Evolutionary conservation across 768 basidiomycete genomes (phyloP), one percentile per base, ranked within the genome.

Genomic region (Gloeopeniophorella convolvens): DNA sequence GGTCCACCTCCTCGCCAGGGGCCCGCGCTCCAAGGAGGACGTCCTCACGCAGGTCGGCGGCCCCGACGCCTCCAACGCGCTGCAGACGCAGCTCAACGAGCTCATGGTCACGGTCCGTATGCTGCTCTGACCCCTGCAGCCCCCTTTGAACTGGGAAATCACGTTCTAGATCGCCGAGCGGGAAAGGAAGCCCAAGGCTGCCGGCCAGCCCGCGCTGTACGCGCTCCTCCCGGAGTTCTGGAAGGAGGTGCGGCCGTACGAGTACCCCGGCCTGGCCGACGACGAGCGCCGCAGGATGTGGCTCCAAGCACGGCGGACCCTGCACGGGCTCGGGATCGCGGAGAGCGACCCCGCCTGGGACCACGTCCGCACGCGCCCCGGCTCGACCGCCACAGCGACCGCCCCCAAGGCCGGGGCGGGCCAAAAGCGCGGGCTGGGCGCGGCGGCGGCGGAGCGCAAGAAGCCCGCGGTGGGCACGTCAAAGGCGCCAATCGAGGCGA

Each of bases 241-340:
- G 85, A 70, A 70, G 28, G 80, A 88, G 59, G 80, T 87, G 21
- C 79, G 83, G 5, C 86, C 86, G 0, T 80, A 72, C 50, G 82
- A 80, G 54, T 84, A 76, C 73, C 67, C 72, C 0, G 68, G 68
- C 24, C 68, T 83, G 23, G 67, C 68, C 3, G 74, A 77, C 24
- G 42, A 66, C 2, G 77, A 80, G 37, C 72, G 77, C 4, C 67
- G 66, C 7, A 58, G 52, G n/a, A 67, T 87, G 63, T 72, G 77
- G 7, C 72, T 77, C 33, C 68, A 71, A 24, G 82, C 78, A 1
- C 73, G 80, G 39, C 54, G 66, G 13, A 73, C 67, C 0, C 72
- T 83, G 58, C 67, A 65, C 28, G 63, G 61, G 24, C 66, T 85
- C 45, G 73, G 72, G 21, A 77, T 86, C 52, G 77, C 78, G 20